Base-by-base conservation (phyloP, 176 grass and related monocot genomes). In the Paspalum vaginatum region DNA sequence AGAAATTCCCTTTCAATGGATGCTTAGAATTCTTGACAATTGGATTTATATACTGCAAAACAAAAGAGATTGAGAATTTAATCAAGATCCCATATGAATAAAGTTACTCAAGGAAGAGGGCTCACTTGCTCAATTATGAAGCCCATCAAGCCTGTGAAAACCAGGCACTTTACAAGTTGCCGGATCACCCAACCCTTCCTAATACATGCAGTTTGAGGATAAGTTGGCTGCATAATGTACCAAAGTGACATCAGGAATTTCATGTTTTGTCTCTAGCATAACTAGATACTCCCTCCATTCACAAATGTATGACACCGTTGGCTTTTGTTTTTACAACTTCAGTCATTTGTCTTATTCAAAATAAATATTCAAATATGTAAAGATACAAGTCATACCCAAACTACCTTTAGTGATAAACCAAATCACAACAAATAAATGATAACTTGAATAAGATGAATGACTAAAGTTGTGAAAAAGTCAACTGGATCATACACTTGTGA, bases 91-190 rank as follows among this genome's bases (percentile, higher is more conserved):
- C 15, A 4, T 62, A 68, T 27, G 42, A 61, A 53, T 65, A 47
- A 84, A 68, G 25, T 20, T 79, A 74, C 46, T 21, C 21, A 48
- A 91, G 66, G 12, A 69, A 79, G 85, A 20, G 57, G n/a, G 65
- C 86, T 89, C 72, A 95, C 96, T 81, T 99, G 96, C 78, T 99
- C 96, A 82, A 99, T 93, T 50, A 95, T 99, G 62, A 99, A 99
- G 42, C 96, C 92, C 90, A 95, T 99, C 78, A 99, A 79, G 81
- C 92, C 96, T 75, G 90, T 95, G 89, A 95, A 99, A 72, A 91
- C 32, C 17, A 95, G 24, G 43, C 78, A 95, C 69, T 95, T 99
- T 49, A 99, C 65, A 88, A 99, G 79, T 79, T 99, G 96, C 22
- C 84, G 76, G 42, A 89, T 61, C 83, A 95, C 88, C 96, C 90